These are phyloP conservation scores for Thraustochytrium striatum DNA, from an alignment of 352 stramenopile species.

Conservation along the genomic window DNA sequence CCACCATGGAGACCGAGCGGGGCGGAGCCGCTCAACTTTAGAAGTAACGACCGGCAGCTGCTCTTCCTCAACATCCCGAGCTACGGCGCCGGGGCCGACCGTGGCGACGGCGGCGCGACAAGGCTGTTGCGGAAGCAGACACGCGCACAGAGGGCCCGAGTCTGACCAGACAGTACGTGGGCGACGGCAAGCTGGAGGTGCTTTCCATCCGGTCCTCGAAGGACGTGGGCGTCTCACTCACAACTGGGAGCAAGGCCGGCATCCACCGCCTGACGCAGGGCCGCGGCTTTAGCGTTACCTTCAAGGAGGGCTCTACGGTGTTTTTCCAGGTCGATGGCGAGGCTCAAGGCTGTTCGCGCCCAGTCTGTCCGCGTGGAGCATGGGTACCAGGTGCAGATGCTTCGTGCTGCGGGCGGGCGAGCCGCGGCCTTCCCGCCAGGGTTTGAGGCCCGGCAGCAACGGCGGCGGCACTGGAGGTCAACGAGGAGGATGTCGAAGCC, in stretches of 20 bases:
- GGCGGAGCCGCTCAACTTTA: not conserved
- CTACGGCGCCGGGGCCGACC: constrained; percentile 40
- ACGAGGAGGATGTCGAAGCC: too few relatives aligned
- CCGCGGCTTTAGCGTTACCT: constrained; percentile 9
- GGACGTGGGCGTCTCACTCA: constrained; percentile 16
- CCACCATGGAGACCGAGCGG: not conserved
- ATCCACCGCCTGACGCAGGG: constrained; percentile 8
- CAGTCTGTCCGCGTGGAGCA: not conserved
- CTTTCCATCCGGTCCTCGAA: constrained; percentile 24
- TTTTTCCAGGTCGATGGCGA: constrained; percentile 45
- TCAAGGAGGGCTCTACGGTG: constrained; percentile 13
- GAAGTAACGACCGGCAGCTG: constrained; percentile 28
- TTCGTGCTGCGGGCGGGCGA: not conserved
- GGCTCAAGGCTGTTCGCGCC: not conserved
- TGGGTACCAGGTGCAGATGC: constrained; percentile 31
- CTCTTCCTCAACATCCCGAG: constrained; percentile 47
- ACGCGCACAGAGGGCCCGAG: too few relatives aligned
- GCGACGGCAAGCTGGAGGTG: constrained; percentile 23
- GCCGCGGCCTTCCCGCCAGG: not conserved
- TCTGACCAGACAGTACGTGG: constrained; percentile 45
- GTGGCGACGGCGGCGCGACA: constrained; percentile 5
- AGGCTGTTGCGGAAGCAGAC: not conserved
- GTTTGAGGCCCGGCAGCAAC: too few relatives aligned
- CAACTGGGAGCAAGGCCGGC: constrained; percentile 11
- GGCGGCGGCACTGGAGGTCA: too few relatives aligned